Evolutionary conservation across 2,329 filamentous ascomycete species (phyloP).

Genomic region (Calonectria crousiana): DNA sequence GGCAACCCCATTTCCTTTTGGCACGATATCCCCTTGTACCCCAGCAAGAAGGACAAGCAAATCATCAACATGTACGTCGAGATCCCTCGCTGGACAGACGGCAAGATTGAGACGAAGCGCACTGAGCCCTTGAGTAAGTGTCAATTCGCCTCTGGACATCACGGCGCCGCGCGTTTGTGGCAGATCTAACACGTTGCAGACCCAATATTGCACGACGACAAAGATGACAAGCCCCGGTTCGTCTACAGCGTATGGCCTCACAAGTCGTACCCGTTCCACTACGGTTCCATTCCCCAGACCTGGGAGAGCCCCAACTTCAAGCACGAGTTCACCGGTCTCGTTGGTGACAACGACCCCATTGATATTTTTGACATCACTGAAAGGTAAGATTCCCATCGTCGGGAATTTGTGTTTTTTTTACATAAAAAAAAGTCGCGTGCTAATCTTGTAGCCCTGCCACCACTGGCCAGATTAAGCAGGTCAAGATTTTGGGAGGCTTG

Average conservation of each 20-base stretch:
- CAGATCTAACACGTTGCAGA: constrained; percentile 40
- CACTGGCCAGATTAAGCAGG: constrained; percentile 55
- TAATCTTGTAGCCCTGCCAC: constrained; percentile 40
- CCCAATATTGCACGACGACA: constrained; percentile 57
- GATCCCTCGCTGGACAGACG: constrained; percentile 57
- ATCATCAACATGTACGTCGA: constrained; percentile 56
- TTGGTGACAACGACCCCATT: constrained; percentile 57
- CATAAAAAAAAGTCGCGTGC: not conserved
- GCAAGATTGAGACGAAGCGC: constrained; percentile 55
- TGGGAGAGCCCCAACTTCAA: constrained; percentile 58
- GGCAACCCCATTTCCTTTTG: constrained; percentile 56
- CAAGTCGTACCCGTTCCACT: constrained; percentile 57
- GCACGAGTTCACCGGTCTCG: constrained; percentile 52
- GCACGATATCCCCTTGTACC: constrained; percentile 57
- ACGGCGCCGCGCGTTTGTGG: not conserved
- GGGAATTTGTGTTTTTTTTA: too few relatives aligned
- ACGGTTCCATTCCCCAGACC: constrained; percentile 58
- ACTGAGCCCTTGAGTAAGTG: constrained; percentile 54
- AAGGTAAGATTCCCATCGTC: constrained; percentile 5
- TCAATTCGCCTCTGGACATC: not conserved
- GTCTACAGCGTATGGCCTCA: constrained; percentile 58
- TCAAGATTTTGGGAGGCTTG: constrained; percentile 56
- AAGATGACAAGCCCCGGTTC: constrained; percentile 51
- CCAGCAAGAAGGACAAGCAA: constrained; percentile 47
- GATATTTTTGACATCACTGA: constrained; percentile 55